Base-by-base conservation (phyloP, 2,329 filamentous ascomycete species). In the Aureobasidium sp. region DNA sequence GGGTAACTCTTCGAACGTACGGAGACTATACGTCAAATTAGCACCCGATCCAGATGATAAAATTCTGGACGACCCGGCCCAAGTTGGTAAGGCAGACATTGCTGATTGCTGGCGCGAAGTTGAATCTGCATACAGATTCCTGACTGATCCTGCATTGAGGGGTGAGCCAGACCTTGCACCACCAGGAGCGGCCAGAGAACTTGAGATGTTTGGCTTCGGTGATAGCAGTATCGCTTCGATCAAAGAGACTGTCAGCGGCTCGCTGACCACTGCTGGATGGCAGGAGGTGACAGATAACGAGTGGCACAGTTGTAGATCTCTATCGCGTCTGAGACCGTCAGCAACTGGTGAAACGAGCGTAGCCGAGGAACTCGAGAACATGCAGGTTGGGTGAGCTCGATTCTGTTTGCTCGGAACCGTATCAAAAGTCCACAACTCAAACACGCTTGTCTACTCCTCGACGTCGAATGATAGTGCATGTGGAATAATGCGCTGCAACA, bases 21-120 rank as follows among this genome's bases (percentile, higher is more conserved):
- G 53, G 29, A 41, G 63, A 15, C 61, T 79, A 1, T 67, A 72
- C 3, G 66, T 79, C 9, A 74, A 77, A 54, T 71, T 80, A 10
- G 76, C 77, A 0, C 77, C 78, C 0, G 70, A 71, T 1, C 67
- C 70, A 0, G 70, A 74, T 21, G 76, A 74, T 27, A 67, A 71
- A 11, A 68, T 78, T 2, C 67, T 79, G 9, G 69, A 71, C 25
- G 70, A 75, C 27, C 69, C 71, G 3, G 67, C 69, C 1, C 66
- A 73, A 27, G 69, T 78, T 32, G 75, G 76, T 2, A 73, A 73
- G 62, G 77, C 76, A 0, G 73, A 79, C 58, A 67, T 75, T 1
- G 67, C 66, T 15, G 76, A 79, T 61, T 72, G 77, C 49, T 72
- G 72, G 72, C 64, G 67, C 21, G 72, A 74, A 54, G 63, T 73